A percentile compares a stretch with the other conserved stretches of the same genome.
phyloP scores from a whole-genome alignment of 441 rosid genomes.

The Theobroma grandiflorum region DNA sequence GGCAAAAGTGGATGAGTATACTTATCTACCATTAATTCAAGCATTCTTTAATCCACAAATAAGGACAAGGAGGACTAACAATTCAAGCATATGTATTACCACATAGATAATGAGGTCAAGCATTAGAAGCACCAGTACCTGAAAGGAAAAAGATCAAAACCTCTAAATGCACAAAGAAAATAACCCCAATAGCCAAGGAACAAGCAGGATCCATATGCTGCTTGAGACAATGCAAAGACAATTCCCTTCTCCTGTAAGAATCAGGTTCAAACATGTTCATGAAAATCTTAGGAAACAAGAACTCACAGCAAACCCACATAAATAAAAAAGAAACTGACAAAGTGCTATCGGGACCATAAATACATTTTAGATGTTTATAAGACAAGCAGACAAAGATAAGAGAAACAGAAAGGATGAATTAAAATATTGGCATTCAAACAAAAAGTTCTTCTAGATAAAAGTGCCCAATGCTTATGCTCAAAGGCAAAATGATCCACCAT shows the following conservation, averaged over 20 bases:
- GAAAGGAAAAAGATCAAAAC: conserved; percentile 75
- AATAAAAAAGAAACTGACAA: neutral
- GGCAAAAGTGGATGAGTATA: neutral
- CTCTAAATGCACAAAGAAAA: conserved; percentile 62
- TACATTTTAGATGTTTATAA: neutral
- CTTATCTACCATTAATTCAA: conserved; percentile 9
- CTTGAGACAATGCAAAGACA: conserved; percentile 78
- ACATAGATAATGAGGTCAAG: conserved; percentile 21
- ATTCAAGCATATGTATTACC: conserved; percentile 21
- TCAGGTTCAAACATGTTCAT: conserved; percentile 4
- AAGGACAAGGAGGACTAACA: conserved; percentile 13
- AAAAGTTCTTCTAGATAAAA: conserved; percentile 9
- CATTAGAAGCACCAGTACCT: conserved; percentile 54
- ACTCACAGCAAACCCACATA: conserved; percentile 12
- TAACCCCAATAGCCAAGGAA: conserved; percentile 90
- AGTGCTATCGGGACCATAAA: neutral
- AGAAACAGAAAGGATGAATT: conserved; percentile 9
- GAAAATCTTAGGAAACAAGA: conserved; percentile 21
- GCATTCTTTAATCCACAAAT: neutral
- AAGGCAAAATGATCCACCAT: conserved; percentile 1
- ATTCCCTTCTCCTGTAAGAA: conserved; percentile 68
- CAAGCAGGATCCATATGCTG: conserved; percentile 82
- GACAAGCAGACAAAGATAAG: neutral
- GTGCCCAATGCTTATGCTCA: neutral
- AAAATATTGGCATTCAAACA: no score